Evolutionary conservation across 768 basidiomycete species (phyloP).

Genomic region (Amanita inopinata): DNA sequence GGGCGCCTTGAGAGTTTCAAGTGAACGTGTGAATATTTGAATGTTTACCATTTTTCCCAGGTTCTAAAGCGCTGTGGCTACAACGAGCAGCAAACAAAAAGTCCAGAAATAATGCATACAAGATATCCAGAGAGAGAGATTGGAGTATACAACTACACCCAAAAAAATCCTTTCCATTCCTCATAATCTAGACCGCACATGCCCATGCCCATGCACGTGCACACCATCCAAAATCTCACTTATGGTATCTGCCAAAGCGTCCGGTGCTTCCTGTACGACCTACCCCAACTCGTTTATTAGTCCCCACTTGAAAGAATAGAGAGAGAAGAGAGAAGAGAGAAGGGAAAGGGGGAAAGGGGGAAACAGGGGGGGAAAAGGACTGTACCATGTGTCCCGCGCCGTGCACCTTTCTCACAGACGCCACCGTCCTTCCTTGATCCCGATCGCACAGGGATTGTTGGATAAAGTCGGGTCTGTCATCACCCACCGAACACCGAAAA

Average conservation of each 20-base stretch:
- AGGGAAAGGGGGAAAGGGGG: background rate
- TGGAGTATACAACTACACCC: background rate
- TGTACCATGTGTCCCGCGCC: constrained; percentile 39
- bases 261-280: constrained; percentile 38
- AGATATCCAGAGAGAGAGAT: too few species aligned
- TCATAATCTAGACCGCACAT: constrained; percentile 16
- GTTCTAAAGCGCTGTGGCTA: too few species aligned
- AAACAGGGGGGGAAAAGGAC: background rate
- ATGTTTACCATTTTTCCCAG: too few species aligned
- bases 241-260: constrained; percentile 26
- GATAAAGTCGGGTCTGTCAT: constrained; percentile 30
- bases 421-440: constrained; percentile 27
- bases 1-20: too few species aligned
- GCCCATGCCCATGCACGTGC: background rate
- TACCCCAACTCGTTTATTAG: too few species aligned
- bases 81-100: too few species aligned
- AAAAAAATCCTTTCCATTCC: background rate
- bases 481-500: background rate
- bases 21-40: too few species aligned
- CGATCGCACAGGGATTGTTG: constrained; percentile 33
- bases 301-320: too few species aligned
- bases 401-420: constrained; percentile 34
- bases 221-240: constrained; percentile 24
- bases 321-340: background rate
- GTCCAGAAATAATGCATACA: too few species aligned